These are phyloP conservation scores for Pyrenula massariospora DNA, from an alignment of 495 filamentous ascomycete species.

Conservation along the genomic window DNA sequence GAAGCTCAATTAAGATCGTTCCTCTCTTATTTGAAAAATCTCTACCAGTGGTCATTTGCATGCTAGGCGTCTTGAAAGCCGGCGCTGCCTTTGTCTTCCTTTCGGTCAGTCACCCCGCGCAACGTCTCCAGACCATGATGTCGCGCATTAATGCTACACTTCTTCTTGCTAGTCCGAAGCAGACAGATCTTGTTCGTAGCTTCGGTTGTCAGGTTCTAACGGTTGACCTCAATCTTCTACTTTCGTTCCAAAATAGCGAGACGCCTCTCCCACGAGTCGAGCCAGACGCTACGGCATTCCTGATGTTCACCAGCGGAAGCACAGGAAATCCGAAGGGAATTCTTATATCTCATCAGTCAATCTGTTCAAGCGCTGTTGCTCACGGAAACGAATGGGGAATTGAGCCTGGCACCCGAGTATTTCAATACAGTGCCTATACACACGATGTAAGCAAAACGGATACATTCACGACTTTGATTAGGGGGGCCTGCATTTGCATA, in stretches of 20 bases:
- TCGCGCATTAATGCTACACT: constrained; percentile 31
- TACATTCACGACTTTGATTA: constrained; percentile 23
- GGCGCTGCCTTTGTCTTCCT: constrained; percentile 48
- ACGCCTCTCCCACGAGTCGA: constrained; percentile 3
- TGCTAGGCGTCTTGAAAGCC: constrained; percentile 44
- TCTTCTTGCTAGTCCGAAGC: constrained; percentile 3
- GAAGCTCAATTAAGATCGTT: constrained; percentile 27
- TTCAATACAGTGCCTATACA: constrained; percentile 43
- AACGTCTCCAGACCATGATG: constrained; percentile 41
- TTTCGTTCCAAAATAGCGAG: neutral
- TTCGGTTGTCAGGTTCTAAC: neutral
- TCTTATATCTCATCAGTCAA: constrained; percentile 28
- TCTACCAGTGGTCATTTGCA: constrained; percentile 37
- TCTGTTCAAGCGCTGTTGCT: constrained; percentile 21
- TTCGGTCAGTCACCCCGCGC: constrained; percentile 43
- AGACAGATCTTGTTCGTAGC: constrained; percentile 1
- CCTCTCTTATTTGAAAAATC: constrained; percentile 48
- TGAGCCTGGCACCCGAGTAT: constrained; percentile 23
- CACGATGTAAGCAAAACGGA: constrained; percentile 31
- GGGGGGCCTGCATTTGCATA: constrained; percentile 35
- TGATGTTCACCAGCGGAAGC: constrained; percentile 39
- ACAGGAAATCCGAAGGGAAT: constrained; percentile 40
- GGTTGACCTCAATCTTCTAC: neutral
- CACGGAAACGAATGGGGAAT: constrained; percentile 10
- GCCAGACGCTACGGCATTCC: constrained; percentile 29